Base-by-base conservation (phyloP, 2,329 filamentous ascomycete species). In the Talaromyces verruculosus region DNA sequence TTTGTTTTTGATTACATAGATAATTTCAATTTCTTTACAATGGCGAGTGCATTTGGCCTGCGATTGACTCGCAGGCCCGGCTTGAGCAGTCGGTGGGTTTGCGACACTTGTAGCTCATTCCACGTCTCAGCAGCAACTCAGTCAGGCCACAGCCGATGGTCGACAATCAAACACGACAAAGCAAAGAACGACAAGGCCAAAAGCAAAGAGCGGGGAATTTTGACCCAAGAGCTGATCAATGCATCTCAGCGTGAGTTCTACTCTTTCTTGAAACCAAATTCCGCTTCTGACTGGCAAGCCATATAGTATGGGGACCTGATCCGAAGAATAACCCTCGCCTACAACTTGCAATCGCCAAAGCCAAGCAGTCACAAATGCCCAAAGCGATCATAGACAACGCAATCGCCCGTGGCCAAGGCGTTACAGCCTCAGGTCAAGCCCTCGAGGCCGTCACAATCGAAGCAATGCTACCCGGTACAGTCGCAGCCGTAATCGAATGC, bases 81-180 rank as follows among this genome's bases (percentile, higher is more conserved):
- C 3, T 43, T 66, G 15, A 35, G 22, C 8, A 63, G 60, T 17
- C 68, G 47, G 35, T 61, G 69, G 67, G 61, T 68, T 30, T 73
- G 72, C 57, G 63, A 69, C 39, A 49, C 64, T 11, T 77, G 79
- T 65, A 84, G 85, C 63, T 73, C 77, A 41, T 83, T 89, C 67
- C 77, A 77, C 64, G 81, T 81, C 17, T 83, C 81, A 17, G 69
- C 82, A 8, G 66, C 72, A 7, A 73, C 79, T 15, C 78, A 80
- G 67, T 89, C 90, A 28, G 93, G 93, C 15, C 93, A 97, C 80
- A 97, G 90, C 78, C 91, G 93, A 76, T 99, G 95, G 95, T 93
- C 92, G 66, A 96, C 95, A 74, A 98, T 97, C 80, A 91, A 90
- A 75, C 95, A 98, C 78, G 92, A 95, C 78, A 99, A 99, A 79